A percentile compares a stretch with the other conserved stretches of the same genome.
Conservation (phyloP, 106 monocot genomes). For the Dendrobium catenatum region DNA sequence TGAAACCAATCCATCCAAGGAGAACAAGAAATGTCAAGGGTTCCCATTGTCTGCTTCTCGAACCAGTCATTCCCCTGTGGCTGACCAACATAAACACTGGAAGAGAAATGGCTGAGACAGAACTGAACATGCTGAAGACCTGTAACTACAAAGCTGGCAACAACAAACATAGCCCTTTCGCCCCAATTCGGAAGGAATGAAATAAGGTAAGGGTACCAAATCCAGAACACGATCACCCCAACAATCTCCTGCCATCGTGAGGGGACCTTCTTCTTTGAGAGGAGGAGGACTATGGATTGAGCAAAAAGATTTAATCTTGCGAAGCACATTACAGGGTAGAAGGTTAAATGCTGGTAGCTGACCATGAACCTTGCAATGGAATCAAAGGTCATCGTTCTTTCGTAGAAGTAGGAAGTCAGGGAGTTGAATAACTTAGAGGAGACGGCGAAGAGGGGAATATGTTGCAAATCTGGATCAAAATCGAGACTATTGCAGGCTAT, state of each 20-base stretch:
- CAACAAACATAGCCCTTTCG: slow-evolving; percentile 36
- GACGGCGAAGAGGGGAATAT: slow-evolving; percentile 52
- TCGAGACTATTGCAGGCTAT: slow-evolving; percentile 62
- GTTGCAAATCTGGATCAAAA: slow-evolving; percentile 58
- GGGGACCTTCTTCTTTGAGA: slow-evolving; percentile 35
- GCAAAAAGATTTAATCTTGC: slow-evolving; percentile 45
- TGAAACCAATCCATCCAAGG: slow-evolving; percentile 77
- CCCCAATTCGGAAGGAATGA: slow-evolving; percentile 41
- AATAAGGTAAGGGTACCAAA: slow-evolving; percentile 44
- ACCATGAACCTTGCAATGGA: slow-evolving; percentile 32
- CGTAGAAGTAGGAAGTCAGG: slow-evolving; percentile 42
- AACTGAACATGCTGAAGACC: slow-evolving; percentile 60
- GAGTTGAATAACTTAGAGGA: slow-evolving; percentile 36
- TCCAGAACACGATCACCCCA: slow-evolving; percentile 34
- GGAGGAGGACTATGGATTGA: slow-evolving; percentile 32
- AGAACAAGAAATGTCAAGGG: slow-evolving; percentile 41
- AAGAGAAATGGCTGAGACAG: slow-evolving; percentile 42
- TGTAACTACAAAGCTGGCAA: slow-evolving; percentile 34
- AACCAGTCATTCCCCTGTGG: slow-evolving; percentile 49
- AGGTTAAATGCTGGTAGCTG: slow-evolving; percentile 63
- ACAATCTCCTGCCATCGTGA: slow-evolving; percentile 36
- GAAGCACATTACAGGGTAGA: slow-evolving; percentile 55
- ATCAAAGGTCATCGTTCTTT: slow-evolving; percentile 35
- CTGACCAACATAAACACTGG: slow-evolving; percentile 28
- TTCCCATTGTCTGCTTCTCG: slow-evolving; percentile 61